These are phyloP conservation scores for Tanozyma kutaoensis DNA, from an alignment of 805 yeast species.

Conservation along the genomic window DNA sequence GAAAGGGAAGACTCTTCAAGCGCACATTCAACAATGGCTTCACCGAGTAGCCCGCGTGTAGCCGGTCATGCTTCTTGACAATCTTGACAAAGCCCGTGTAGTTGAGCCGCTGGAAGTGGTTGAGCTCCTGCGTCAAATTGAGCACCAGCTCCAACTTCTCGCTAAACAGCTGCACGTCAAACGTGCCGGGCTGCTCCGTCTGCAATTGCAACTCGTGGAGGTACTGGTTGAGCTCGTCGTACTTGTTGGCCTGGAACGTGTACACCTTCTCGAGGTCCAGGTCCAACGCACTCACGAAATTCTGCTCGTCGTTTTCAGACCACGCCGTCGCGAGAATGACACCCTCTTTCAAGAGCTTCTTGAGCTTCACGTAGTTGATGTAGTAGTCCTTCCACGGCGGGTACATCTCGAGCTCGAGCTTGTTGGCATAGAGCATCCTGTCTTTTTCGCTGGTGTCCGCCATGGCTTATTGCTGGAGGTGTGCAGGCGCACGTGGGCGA, in stretches of 20 bases:
- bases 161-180: slow-evolving; percentile 54
- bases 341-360: slow-evolving; percentile 58
- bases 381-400: slow-evolving; percentile 80
- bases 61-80: slow-evolving; percentile 89
- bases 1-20: slow-evolving; percentile 77
- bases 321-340: slow-evolving; percentile 36
- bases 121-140: slow-evolving; percentile 70
- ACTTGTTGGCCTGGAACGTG: slow-evolving; percentile 55
- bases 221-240: slow-evolving; percentile 50
- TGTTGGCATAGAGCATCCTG: slow-evolving; percentile 89
- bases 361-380: slow-evolving; percentile 51
- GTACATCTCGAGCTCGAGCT: slow-evolving; percentile 67
- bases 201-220: slow-evolving; percentile 52
- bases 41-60: slow-evolving; percentile 82
- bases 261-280: slow-evolving; percentile 66
- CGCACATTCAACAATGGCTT: slow-evolving; percentile 82
- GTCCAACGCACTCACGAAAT: slow-evolving; percentile 56
- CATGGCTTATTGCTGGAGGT: too few species aligned
- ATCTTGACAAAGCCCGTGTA: slow-evolving; percentile 92
- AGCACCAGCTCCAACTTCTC: slow-evolving; percentile 59
- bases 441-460: too few species aligned
- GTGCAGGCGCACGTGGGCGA: too few species aligned
- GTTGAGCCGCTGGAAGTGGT: slow-evolving; percentile 80
- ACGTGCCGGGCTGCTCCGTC: slow-evolving; percentile 25
- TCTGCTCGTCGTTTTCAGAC: slow-evolving; percentile 61